A percentile compares a stretch with the other conserved stretches of the same genome.
phyloP scores from a whole-genome alignment of 495 filamentous ascomycete species.

The Xylaria intraflava region DNA sequence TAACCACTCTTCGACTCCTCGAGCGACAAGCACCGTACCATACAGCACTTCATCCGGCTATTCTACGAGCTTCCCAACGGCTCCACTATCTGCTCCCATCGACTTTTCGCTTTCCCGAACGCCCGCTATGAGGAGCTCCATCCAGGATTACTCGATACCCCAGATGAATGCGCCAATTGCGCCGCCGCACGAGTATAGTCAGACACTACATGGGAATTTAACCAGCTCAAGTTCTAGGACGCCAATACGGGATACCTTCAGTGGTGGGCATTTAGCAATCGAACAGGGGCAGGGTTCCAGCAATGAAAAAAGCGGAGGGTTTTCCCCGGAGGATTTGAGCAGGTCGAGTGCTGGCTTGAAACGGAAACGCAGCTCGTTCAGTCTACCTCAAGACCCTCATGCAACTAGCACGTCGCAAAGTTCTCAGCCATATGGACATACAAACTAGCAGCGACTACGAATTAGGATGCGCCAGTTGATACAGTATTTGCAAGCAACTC shows the following conservation, averaged over 20 bases:
- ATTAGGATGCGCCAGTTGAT: background rate
- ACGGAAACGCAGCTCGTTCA: conserved; percentile 44
- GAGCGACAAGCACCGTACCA: conserved; percentile 33
- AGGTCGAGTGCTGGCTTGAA: conserved; percentile 33
- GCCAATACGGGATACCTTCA: conserved; percentile 42
- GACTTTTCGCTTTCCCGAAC: conserved; percentile 48
- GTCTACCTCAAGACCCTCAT: conserved; percentile 22
- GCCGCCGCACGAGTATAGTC: conserved; percentile 45
- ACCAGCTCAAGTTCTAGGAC: conserved; percentile 33
- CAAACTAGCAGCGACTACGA: conserved; percentile 3
- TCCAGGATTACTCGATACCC: conserved; percentile 47
- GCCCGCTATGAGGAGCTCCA: conserved; percentile 32
- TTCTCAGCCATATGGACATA: conserved; percentile 26
- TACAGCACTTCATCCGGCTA: conserved; percentile 39
- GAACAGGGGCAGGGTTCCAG: conserved; percentile 29
- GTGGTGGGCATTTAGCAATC: conserved; percentile 29
- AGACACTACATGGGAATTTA: conserved; percentile 43
- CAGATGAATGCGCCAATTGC: conserved; percentile 52
- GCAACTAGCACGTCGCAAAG: conserved; percentile 19
- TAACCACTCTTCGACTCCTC: conserved; percentile 33
- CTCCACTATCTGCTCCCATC: conserved; percentile 47
- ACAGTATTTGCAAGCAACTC: background rate
- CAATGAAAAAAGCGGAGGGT: conserved; percentile 33
- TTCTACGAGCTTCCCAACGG: conserved; percentile 46
- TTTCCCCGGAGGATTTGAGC: conserved; percentile 31